Conservation (phyloP, 768 basidiomycete genomes). For the Lentinula sp. region DNA sequence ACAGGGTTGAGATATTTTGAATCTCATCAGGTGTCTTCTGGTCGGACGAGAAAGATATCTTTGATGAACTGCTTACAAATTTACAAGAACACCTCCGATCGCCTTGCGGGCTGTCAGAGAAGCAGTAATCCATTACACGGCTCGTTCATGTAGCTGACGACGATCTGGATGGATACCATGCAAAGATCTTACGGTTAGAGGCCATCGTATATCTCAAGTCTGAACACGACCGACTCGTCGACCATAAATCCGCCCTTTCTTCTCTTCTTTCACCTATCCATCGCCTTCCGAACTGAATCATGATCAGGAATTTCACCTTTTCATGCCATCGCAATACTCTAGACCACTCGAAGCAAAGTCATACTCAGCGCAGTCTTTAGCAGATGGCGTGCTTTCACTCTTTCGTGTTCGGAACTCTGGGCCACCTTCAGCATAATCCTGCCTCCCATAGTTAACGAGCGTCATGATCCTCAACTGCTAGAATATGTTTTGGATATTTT, state of each 20-base stretch:
- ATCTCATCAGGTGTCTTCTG: no score
- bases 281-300: neutral
- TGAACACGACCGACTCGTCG: neutral
- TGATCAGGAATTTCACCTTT: neutral
- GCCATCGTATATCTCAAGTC: neutral
- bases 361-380: neutral
- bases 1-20: no score
- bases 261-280: neutral
- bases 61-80: no score
- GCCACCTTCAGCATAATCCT: neutral
- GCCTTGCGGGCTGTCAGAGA: neutral
- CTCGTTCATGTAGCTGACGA: neutral
- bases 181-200: neutral
- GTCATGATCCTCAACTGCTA: neutral
- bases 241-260: neutral
- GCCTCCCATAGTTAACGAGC: neutral
- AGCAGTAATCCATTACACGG: neutral
- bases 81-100: no score
- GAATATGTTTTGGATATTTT: neutral
- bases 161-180: neutral
- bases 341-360: neutral
- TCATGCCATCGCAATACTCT: neutral
- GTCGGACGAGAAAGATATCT: no score
- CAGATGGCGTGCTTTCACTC: neutral
- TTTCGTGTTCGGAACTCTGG: neutral